These are phyloP conservation scores for Pezicula neosporulosa DNA, from an alignment of 2,329 filamentous ascomycete species.

Conservation along the genomic window DNA sequence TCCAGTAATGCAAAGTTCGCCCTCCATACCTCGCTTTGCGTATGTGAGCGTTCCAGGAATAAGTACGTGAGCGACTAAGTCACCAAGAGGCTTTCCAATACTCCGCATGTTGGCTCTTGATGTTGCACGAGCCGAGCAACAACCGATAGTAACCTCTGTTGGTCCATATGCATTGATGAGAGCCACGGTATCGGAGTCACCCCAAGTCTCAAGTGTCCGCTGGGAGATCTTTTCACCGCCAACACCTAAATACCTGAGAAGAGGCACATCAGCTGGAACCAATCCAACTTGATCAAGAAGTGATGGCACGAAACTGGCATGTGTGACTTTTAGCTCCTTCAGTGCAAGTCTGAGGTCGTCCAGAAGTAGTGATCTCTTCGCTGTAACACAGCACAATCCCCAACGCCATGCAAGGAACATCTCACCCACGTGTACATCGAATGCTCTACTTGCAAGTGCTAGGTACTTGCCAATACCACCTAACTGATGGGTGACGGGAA, in stretches of 20 bases:
- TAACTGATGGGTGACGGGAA: neutral
- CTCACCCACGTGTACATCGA: slow-evolving; percentile 28
- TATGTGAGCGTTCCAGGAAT: slow-evolving; percentile 20
- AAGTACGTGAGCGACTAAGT: slow-evolving; percentile 31
- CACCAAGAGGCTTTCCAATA: slow-evolving; percentile 2
- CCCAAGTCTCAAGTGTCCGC: slow-evolving; percentile 23
- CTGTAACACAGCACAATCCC: slow-evolving; percentile 25
- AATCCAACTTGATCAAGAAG: neutral
- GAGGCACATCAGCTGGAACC: neutral
- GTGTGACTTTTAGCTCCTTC: slow-evolving; percentile 25
- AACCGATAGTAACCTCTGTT: slow-evolving; percentile 69
- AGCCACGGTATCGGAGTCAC: slow-evolving; percentile 23
- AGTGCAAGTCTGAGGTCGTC: slow-evolving; percentile 24
- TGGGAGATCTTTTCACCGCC: slow-evolving; percentile 34
- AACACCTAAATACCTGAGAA: slow-evolving; percentile 8
- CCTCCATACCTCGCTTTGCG: slow-evolving; percentile 23
- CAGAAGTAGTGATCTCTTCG: slow-evolving; percentile 23
- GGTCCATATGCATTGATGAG: slow-evolving; percentile 64
- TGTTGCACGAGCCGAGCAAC: slow-evolving; percentile 50
- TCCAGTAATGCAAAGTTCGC: slow-evolving; percentile 33
- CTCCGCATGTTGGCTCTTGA: neutral
- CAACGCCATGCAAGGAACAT: slow-evolving; percentile 29
- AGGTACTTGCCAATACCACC: slow-evolving; percentile 26
- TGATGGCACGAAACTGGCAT: slow-evolving; percentile 28
- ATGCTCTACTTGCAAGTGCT: slow-evolving; percentile 29